Evolutionary conservation across 2,329 filamentous ascomycete species (phyloP), one percentile per base, ranked within the genome.

Genomic region (Eurotiales sp.): DNA sequence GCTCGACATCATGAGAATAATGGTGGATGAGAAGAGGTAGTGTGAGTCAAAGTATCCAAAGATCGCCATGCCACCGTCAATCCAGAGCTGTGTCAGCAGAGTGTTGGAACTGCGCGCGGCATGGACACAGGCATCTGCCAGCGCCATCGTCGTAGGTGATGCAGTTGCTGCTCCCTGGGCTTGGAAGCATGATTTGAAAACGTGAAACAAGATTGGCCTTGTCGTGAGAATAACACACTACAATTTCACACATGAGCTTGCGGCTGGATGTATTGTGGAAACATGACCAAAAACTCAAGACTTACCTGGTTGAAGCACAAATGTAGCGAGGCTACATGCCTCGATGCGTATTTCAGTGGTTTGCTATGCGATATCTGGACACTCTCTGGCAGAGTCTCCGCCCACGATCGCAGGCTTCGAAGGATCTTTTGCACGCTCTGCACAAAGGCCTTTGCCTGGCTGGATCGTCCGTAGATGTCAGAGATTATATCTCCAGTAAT

Each of bases 21-120:
- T 55, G 19, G 53, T 55, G 3, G 53, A 55, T n/a, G 53, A 55
- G 25, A 55, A 55, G 19, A 55, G 43, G 27, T 55, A 55, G 22
- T 55, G 51, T 4, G 53, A 46, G 21, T 56, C 48, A 48, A 58
- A 39, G 47, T 57, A 52, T 36, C 53, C 43, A 34, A 56, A 55
- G 5, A 51, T 56, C 25, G 51, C 37, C 48, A 54, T 51, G 17
- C 50, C 50, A 6, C 51, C 51, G 32, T 60, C 58, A 8, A 46
- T 54, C 58, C 58, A 59, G 21, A 60, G 47, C 10, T 56, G 58
- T 8, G 55, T 54, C 8, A 58, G 55, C 8, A 61, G 55, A 8
- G 45, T 43, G 36, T 50, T 51, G 27, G 50, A 52, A 37, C 57
- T 56, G 23, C 53, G 53, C 14, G 51, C 51, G 2, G 53, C 53